Conservation (phyloP, 306 rosid genomes). For the Trifolium repens region DNA sequence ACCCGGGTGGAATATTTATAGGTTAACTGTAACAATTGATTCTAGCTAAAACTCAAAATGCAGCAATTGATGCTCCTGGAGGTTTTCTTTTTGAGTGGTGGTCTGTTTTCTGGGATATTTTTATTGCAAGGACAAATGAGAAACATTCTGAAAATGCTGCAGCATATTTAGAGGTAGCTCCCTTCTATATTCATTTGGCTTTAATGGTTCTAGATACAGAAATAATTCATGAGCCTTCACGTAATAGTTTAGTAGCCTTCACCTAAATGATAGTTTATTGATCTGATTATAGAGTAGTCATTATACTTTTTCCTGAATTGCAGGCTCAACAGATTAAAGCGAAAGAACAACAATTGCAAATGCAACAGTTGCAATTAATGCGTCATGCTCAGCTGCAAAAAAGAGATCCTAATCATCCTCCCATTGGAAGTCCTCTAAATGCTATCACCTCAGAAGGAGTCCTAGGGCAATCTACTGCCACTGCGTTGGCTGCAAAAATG, state of each 20-base stretch:
- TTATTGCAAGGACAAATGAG: conserved; percentile 88
- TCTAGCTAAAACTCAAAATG: conserved; percentile 42
- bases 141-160: conserved; percentile 96
- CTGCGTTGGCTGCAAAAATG: conserved; percentile 89
- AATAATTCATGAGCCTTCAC: conserved; percentile 7
- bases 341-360: conserved; percentile 81
- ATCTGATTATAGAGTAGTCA: conserved; percentile 25
- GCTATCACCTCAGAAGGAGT: conserved; percentile 75
- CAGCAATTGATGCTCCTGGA: conserved; percentile 99
- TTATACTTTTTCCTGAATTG: conserved; percentile 25
- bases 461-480: conserved; percentile 85
- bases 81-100: conserved; percentile 98
- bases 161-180: conserved; percentile 77
- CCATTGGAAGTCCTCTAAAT: conserved; percentile 70
- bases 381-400: conserved; percentile 91
- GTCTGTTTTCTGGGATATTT: conserved; percentile 98
- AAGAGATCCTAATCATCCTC: conserved; percentile 78
- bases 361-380: conserved; percentile 86
- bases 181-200: conserved; percentile 12
- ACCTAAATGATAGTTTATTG: conserved; percentile 15
- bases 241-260: conserved; percentile 9
- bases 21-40: conserved; percentile 12
- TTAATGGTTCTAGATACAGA: conserved; percentile 13
- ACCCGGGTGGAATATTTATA: not conserved
- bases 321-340: conserved; percentile 82